Conservation (phyloP, 306 rosid genomes). For the Albizia julibrissin region DNA sequence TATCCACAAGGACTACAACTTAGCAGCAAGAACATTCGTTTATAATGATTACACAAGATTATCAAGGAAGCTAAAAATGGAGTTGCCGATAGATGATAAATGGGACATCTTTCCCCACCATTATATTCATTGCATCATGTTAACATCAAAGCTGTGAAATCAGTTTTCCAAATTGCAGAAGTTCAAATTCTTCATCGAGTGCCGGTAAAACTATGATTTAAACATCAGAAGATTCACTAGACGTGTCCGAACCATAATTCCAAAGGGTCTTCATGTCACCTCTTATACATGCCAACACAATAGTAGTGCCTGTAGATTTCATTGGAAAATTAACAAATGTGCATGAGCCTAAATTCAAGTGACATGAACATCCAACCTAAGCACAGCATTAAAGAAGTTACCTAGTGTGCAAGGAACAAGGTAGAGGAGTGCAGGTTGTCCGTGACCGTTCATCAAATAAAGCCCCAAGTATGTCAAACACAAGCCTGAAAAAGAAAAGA, state of each 20-base stretch:
- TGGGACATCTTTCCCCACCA: slow-evolving; percentile 12
- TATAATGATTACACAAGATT: slow-evolving; percentile 5
- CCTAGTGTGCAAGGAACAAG: slow-evolving; percentile 98
- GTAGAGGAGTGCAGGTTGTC: slow-evolving; percentile 97
- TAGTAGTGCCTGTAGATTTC: slow-evolving; percentile 54
- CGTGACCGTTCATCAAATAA: slow-evolving; percentile 86
- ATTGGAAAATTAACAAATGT: not conserved
- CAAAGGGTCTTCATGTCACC: slow-evolving; percentile 74
- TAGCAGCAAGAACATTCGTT: slow-evolving; percentile 3
- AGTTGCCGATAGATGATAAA: slow-evolving; percentile 28
- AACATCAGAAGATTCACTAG: slow-evolving; percentile 32
- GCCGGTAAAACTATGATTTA: slow-evolving; percentile 21
- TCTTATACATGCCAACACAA: slow-evolving; percentile 63
- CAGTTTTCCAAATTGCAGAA: slow-evolving; percentile 4
- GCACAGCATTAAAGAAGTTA: slow-evolving; percentile 31
- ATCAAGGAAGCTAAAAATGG: not conserved
- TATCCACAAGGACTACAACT: slow-evolving; percentile 30
- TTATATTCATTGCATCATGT: slow-evolving; percentile 11
- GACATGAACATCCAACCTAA: not conserved
- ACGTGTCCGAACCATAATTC: slow-evolving; percentile 48
- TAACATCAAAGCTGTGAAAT: not conserved
- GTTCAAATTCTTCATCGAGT: slow-evolving; percentile 25
- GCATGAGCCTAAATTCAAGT: not conserved
- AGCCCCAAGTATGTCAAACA: slow-evolving; percentile 69
- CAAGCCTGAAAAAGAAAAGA: slow-evolving; percentile 58